Evolutionary conservation across 2,329 filamentous ascomycete species (phyloP).

Genomic region (Apiospora phragmitis): DNA sequence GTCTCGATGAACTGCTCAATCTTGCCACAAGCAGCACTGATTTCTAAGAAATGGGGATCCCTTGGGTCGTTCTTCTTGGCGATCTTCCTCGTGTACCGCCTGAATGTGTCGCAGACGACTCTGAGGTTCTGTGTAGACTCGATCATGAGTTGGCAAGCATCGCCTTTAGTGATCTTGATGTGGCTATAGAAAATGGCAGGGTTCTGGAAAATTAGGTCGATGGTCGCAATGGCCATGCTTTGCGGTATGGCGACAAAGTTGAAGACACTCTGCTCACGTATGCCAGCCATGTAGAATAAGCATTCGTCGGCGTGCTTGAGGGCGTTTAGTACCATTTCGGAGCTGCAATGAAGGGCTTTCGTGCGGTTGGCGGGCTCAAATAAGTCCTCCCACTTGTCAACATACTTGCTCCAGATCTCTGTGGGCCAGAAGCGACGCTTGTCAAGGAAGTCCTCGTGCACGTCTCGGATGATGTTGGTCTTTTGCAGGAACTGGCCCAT

Average conservation of each 20-base stretch:
- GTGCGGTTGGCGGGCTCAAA: slow-evolving; percentile 79
- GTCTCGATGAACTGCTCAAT: slow-evolving; percentile 95
- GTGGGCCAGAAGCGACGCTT: slow-evolving; percentile 90
- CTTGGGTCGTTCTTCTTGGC: slow-evolving; percentile 91
- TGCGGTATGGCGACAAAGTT: slow-evolving; percentile 99
- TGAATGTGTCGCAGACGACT: slow-evolving; percentile 80
- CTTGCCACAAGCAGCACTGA: slow-evolving; percentile 88
- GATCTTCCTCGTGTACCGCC: slow-evolving; percentile 75
- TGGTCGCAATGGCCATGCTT: slow-evolving; percentile 93
- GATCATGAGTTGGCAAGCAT: slow-evolving; percentile 88
- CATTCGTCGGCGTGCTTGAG: slow-evolving; percentile 88
- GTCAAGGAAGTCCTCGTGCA: slow-evolving; percentile 87
- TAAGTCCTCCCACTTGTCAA: slow-evolving; percentile 84
- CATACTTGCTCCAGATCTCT: slow-evolving; percentile 96
- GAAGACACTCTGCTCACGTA: slow-evolving; percentile 96
- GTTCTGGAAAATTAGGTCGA: slow-evolving; percentile 92
- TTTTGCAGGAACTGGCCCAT: slow-evolving; percentile 99
- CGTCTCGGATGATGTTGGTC: slow-evolving; percentile 97
- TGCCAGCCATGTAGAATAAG: slow-evolving; percentile 94
- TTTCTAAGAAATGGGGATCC: slow-evolving; percentile 89
- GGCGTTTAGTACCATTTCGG: slow-evolving; percentile 92
- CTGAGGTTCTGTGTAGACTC: slow-evolving; percentile 89
- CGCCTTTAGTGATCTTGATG: slow-evolving; percentile 95
- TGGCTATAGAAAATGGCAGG: slow-evolving; percentile 81
- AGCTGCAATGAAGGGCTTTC: slow-evolving; percentile 79